Evolutionary conservation across 768 basidiomycete species (phyloP).

Genomic region (Tephrocybe sp.): DNA sequence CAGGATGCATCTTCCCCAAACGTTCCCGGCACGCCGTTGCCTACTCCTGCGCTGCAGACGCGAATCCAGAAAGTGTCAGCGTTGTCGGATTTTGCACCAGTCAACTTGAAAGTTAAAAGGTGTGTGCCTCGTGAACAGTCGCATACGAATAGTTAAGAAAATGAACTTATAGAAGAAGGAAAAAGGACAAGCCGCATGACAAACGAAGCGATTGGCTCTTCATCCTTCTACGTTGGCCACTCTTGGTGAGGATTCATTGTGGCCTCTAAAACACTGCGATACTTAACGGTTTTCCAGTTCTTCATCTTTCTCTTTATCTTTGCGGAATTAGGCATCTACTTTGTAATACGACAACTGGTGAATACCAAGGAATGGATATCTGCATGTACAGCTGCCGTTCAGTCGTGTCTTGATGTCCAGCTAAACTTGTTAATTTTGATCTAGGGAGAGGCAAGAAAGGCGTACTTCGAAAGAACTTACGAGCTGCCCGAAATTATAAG

Average conservation of each 20-base stretch:
- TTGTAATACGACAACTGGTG: conserved; percentile 87
- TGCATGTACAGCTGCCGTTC: conserved; percentile 55
- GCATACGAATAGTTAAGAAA: neutral
- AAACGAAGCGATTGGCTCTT: conserved; percentile 71
- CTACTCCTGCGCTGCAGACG: conserved; percentile 19
- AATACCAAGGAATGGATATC: conserved; percentile 93
- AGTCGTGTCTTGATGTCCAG: neutral
- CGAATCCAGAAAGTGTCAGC: conserved; percentile 81
- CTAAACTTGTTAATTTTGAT: neutral
- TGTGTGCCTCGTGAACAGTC: conserved; percentile 24
- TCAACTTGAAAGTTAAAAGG: conserved; percentile 82
- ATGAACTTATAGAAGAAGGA: conserved; percentile 23
- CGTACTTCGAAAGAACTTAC: conserved; percentile 66
- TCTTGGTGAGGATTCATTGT: conserved; percentile 49
- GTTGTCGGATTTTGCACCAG: conserved; percentile 85
- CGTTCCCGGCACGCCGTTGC: conserved; percentile 36
- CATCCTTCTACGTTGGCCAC: conserved; percentile 81
- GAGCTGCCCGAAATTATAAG: conserved; percentile 73
- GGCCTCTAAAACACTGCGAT: neutral
- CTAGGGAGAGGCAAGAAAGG: conserved; percentile 87
- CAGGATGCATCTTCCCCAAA: conserved; percentile 33
- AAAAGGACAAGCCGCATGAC: conserved; percentile 42
- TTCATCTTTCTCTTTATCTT: conserved; percentile 85
- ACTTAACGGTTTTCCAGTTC: conserved; percentile 60
- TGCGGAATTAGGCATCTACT: conserved; percentile 81